A percentile compares a stretch with the other conserved stretches of the same genome.
Evolutionary conservation across 2,329 filamentous ascomycete genomes (phyloP).

Genomic region (Hymenotorrendiella dingleyae): DNA sequence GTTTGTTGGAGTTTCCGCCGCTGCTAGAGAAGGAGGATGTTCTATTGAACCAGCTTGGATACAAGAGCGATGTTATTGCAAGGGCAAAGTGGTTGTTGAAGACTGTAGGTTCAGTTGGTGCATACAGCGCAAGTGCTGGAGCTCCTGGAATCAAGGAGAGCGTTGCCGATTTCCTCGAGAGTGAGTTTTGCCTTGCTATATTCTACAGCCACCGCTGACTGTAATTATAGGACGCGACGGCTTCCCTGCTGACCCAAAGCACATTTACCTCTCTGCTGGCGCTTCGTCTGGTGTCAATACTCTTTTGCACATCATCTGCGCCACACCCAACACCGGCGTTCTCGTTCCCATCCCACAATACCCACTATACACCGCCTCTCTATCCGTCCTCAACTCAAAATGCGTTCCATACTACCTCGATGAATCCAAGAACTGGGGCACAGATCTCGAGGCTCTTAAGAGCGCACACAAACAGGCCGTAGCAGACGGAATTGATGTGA

Average conservation of each 20-base stretch:
- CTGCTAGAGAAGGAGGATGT: constrained; percentile 78
- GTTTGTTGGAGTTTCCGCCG: constrained; percentile 82
- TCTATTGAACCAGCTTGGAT: constrained; percentile 70
- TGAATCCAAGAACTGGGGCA: constrained; percentile 81
- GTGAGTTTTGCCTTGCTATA: constrained; percentile 52
- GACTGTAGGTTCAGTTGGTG: constrained; percentile 84
- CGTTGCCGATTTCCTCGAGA: constrained; percentile 87
- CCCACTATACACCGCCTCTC: constrained; percentile 91
- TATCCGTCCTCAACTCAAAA: constrained; percentile 76
- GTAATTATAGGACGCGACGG: constrained; percentile 66
- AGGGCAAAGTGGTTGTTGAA: constrained; percentile 75
- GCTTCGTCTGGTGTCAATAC: constrained; percentile 95
- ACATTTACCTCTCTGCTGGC: constrained; percentile 87
- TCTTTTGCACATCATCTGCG: constrained; percentile 82
- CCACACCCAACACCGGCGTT: constrained; percentile 69
- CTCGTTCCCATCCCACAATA: constrained; percentile 97
- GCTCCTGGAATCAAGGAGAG: constrained; percentile 81
- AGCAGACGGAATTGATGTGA: constrained; percentile 74
- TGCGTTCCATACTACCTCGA: constrained; percentile 93
- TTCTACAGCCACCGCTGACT: neutral
- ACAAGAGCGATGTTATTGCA: constrained; percentile 83
- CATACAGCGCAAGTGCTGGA: constrained; percentile 92
- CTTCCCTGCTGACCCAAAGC: constrained; percentile 70
- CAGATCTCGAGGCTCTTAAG: constrained; percentile 73
- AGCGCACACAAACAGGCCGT: constrained; percentile 68